Conservation (phyloP, 2,329 filamentous ascomycete genomes). For the Fusarium incarnatum region DNA sequence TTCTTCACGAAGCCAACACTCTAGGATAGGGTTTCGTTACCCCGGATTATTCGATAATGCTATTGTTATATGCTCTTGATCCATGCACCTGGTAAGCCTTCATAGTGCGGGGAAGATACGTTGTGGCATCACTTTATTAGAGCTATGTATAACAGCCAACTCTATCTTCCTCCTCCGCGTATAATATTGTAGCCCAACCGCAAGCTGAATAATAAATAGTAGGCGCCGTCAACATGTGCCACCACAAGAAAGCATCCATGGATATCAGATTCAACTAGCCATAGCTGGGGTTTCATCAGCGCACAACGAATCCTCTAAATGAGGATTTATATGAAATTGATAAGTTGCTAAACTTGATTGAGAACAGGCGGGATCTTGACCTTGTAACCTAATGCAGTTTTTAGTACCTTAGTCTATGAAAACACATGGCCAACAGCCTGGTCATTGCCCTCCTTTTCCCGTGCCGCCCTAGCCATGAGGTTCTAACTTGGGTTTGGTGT, state of each 20-base stretch:
- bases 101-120: slow-evolving; percentile 22
- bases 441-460: slow-evolving; percentile 8
- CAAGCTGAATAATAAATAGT: not conserved
- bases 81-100: not conserved
- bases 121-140: slow-evolving; percentile 12
- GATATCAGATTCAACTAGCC: not conserved
- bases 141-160: not conserved
- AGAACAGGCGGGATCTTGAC: not conserved
- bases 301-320: not conserved
- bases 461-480: slow-evolving; percentile 7
- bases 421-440: slow-evolving; percentile 11
- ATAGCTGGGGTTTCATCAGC: not conserved
- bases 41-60: slow-evolving; percentile 38
- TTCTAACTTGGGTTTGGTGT: slow-evolving; percentile 4
- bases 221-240: not conserved
- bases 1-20: not conserved
- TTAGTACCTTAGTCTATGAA: slow-evolving; percentile 2
- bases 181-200: not conserved
- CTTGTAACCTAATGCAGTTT: not conserved
- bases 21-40: slow-evolving; percentile 16
- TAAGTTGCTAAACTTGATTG: not conserved
- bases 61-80: slow-evolving; percentile 1
- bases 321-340: not conserved
- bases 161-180: not conserved
- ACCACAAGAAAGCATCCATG: not conserved